Evolutionary conservation across 192 early-diverging fungal species (phyloP), one percentile per base, ranked within the genome.

Genomic region (Coemansia sp.): DNA sequence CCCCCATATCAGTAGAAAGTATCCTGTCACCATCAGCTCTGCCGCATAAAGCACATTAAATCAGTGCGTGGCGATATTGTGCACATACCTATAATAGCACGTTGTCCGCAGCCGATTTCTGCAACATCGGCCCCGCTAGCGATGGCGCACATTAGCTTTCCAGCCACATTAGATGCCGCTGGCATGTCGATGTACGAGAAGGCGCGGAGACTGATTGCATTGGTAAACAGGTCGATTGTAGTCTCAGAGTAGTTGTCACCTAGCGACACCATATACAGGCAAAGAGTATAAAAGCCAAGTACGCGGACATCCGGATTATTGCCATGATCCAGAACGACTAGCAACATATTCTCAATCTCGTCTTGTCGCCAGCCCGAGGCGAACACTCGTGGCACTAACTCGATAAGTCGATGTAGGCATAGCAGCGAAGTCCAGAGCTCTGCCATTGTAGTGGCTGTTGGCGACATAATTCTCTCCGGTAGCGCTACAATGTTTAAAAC

Each of bases 311-410:
- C 79, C 2, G 70, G 71, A 63, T 82, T 77, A 53, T 82, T 82
- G 29, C 79, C 79, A 35, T 82, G 79, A 33, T 82, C 79, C 13
- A 82, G 75, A 29, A 77, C 39, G 5, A 82, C 70, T 21, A 82
- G 66, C 54, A 82, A 36, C 64, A 82, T 74, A 36, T 77, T 82
- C 40, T 77, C 79, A n/a, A 82, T 82, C 44, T 77, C 65, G 1
- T 35, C 9, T 34, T 70, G 71, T 33, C 63, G 62, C 79, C 79
- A 82, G 3, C 79, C 75, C 2, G 67, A 51, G 19, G 79, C 68
- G 17, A 77, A 19, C 11, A 77, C 72, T 27, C 66, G 62, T 35
- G 79, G 79, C 53, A 82, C 21, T 2, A 74, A 44, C 39, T 77
- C 75, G 34, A 82, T 46, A 9, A 74, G 41, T 21, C 63, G 69